Evolutionary conservation across 2,329 filamentous ascomycete genomes (phyloP).

Genomic region (Colletotrichum brevisporum): DNA sequence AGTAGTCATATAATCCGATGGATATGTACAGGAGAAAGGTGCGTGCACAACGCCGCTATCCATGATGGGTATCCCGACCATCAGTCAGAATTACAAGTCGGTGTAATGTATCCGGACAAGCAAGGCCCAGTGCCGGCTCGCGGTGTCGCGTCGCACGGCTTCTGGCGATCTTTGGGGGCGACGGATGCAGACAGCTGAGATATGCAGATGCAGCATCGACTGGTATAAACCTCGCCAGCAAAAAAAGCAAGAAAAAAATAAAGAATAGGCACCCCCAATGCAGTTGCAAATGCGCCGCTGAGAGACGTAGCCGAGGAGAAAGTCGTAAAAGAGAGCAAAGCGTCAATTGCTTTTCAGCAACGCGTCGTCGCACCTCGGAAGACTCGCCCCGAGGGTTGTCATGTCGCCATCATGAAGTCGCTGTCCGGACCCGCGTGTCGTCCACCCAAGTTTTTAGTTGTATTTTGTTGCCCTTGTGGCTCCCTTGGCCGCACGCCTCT

Average conservation of each 20-base stretch:
- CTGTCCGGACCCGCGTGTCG: constrained; percentile 22
- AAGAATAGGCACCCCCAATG: constrained; percentile 25
- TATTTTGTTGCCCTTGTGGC: background rate
- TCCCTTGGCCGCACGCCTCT: constrained; percentile 1
- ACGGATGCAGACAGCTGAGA: constrained; percentile 3
- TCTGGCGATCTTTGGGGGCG: constrained; percentile 1
- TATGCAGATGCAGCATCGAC: constrained; percentile 12
- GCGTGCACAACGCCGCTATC: constrained; percentile 28
- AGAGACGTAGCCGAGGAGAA: constrained; percentile 25
- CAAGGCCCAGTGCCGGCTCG: constrained; percentile 14
- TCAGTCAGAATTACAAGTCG: constrained; percentile 35
- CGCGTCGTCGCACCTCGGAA: constrained; percentile 34
- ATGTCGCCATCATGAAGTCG: constrained; percentile 37
- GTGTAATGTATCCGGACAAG: constrained; percentile 32
- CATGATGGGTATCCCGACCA: constrained; percentile 26
- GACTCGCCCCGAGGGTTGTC: constrained; percentile 32
- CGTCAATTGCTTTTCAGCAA: constrained; percentile 31
- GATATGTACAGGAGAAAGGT: constrained; percentile 37
- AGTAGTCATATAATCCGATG: constrained; percentile 35
- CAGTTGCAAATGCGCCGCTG: constrained; percentile 34
- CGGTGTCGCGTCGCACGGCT: constrained; percentile 11
- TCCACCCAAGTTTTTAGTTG: constrained; percentile 12
- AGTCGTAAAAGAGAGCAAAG: constrained; percentile 36
- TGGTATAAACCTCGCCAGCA: constrained; percentile 1
- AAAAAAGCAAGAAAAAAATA: constrained; percentile 6